Evolutionary conservation across 202 grass and related monocot genomes (phyloP), one percentile per base, ranked within the genome.

Genomic region (Zizania palustris): DNA sequence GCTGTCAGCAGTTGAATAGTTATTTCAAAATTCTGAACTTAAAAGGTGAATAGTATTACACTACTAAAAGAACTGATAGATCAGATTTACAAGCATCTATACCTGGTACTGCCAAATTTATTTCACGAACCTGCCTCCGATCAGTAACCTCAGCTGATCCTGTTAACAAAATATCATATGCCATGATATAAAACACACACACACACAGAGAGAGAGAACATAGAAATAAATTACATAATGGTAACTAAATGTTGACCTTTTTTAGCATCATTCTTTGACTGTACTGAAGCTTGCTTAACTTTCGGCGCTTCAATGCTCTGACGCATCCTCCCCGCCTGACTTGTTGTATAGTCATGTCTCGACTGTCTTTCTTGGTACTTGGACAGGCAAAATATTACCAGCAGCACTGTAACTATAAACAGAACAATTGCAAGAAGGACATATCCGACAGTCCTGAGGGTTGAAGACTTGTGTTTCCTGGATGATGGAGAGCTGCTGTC

Each of bases 371-470:
- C 90, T 89, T 90, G 85, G 66, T 84, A 88, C 83, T 96, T 99
- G 33, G 89, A 90, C 54, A 96, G 72, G 64, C 83, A 90, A 83
- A 85, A 90, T 51, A 95, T 84, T 63, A 89, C 56, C 18, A 84
- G 50, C 63, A 99, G 62, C 43, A 89, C 85, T 35, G 81, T 45
- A 68, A 99, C 75, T 54, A 90, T 82, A 50, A 96, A 81, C 11
- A 87, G 56, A 56, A 99, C 85, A 45, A 99, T 83, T 21, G 56
- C 83, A 65, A 88, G 87, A 81, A 90, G 58, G 40, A 86, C 89
- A 85, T 82, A 92, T 83, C 96, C 96, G 81, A 99, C 80, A 46
- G 88, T 88, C 81, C 89, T 90, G 43, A 89, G 69, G 59, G 78
- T 87, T 82, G 92, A 96, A 67, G 72, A 83, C 40, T 86, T 96